Conservation (phyloP, 495 filamentous ascomycete species). For the Cercophora scortea region DNA sequence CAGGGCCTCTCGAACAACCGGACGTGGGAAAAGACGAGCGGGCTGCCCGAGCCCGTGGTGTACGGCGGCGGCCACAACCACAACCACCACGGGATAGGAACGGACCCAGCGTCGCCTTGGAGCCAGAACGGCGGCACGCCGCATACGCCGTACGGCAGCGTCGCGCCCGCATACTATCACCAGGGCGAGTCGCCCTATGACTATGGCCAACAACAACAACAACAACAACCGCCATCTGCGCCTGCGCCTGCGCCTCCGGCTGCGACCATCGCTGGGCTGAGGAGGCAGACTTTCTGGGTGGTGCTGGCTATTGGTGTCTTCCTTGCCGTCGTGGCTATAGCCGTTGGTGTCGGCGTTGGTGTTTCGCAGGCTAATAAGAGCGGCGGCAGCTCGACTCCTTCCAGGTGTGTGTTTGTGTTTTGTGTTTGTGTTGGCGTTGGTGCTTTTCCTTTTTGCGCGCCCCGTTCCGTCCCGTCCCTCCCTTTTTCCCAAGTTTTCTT, state of each 20-base stretch:
- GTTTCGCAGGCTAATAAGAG: slow-evolving; percentile 7
- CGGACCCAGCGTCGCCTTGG: not conserved
- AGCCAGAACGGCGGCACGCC: not conserved
- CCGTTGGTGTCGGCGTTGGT: slow-evolving; percentile 24
- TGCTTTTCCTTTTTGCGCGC: not conserved
- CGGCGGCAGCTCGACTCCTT: not conserved
- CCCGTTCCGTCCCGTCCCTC: not conserved
- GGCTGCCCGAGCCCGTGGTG: not conserved
- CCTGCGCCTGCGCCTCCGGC: no score
- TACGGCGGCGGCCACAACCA: no score
- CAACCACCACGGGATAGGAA: no score
- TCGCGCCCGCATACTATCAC: slow-evolving; percentile 1
- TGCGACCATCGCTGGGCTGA: not conserved
- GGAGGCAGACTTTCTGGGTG: slow-evolving; percentile 15
- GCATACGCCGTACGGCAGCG: not conserved
- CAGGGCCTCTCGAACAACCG: not conserved
- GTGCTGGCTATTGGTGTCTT: slow-evolving; percentile 16
- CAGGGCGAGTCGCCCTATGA: not conserved
- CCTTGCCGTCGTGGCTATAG: slow-evolving; percentile 17
- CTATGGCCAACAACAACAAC: no score
- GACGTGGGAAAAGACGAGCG: slow-evolving; percentile 5
- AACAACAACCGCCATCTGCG: no score
- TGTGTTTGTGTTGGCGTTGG: not conserved
- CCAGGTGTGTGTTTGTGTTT: slow-evolving; percentile 1
- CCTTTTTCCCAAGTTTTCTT: not conserved